Base-by-base conservation (phyloP, 257 asterid genomes). In the Cynanchum wilfordii region DNA sequence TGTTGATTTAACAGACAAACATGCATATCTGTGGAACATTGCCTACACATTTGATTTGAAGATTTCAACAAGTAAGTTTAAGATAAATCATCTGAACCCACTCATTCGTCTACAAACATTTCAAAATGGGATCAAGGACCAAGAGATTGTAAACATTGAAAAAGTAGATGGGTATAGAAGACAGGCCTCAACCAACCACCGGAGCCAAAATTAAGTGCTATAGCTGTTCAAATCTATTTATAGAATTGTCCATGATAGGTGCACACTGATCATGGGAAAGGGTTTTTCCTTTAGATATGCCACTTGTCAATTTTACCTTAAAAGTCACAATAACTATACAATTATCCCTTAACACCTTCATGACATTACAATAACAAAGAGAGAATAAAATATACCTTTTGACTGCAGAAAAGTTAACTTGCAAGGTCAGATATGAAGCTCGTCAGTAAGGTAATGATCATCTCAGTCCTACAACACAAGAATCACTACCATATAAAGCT, bases 381-480 rank as follows among this genome's bases (percentile, higher is more conserved):
- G 8, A 65, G n/a, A 11, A 36, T 7, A 8, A 3, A 27, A 11
- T 3, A 10, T 75, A 75, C 79, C 84, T 78, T 74, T 75, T 73
- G 51, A 68, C 38, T 67, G 63, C 49, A 58, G 58, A 51, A 27
- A 55, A 20, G 66, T 68, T 73, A 67, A 64, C 42, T 33, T 73
- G 77, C 81, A 80, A 80, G 84, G 78, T 72, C 81, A 66, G n/a
- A 51, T 22, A 68, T 64, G 50, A 76, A 69, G 78, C 73, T 75
- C 47, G 69, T 75, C 76, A 73, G 75, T 51, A 33, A 38, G 72
- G 77, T 54, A 68, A 76, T 25, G 42, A 45, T 70, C 30, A 49
- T 77, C 80, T 71, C 72, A 63, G 38, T 63, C 80, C 74, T 74
- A 58, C 73, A 57, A 66, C 58, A 42, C 70, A 68, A 44, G 74